phyloP scores from a whole-genome alignment of 768 basidiomycete species.

The Crassisporium funariophilum region DNA sequence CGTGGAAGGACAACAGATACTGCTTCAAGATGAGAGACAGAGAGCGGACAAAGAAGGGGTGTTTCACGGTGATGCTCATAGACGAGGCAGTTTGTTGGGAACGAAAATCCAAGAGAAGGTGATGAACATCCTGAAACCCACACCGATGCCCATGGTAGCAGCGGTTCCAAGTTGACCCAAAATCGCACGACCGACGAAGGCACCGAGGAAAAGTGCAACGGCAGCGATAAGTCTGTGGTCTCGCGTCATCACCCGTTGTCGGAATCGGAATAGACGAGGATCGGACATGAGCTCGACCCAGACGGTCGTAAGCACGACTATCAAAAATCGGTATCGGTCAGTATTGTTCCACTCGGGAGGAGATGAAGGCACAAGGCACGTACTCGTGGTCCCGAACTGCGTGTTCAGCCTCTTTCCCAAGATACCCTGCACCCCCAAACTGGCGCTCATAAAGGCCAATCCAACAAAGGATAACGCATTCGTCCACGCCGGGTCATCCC shows the following conservation, averaged over 20 bases:
- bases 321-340: not conserved
- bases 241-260: constrained; percentile 54
- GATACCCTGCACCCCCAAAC: constrained; percentile 85
- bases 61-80: not conserved
- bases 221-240: constrained; percentile 76
- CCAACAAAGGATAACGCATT: constrained; percentile 66
- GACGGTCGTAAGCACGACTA: constrained; percentile 83
- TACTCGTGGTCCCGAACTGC: constrained; percentile 78
- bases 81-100: constrained; percentile 38
- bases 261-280: constrained; percentile 67
- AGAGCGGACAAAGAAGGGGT: too few species aligned
- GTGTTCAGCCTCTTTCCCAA: constrained; percentile 80
- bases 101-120: constrained; percentile 68
- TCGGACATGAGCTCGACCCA: constrained; percentile 90
- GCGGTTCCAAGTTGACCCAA: constrained; percentile 62
- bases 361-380: constrained; percentile 27
- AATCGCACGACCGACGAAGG: constrained; percentile 64
- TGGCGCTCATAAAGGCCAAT: constrained; percentile 79
- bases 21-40: too few species aligned
- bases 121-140: constrained; percentile 63
- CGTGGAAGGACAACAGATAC: too few species aligned
- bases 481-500: constrained; percentile 73
- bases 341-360: not conserved
- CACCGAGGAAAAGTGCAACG: constrained; percentile 71
- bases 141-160: constrained; percentile 65